Base-by-base conservation (phyloP, 495 filamentous ascomycete species). In the Xylaria cubensis region DNA sequence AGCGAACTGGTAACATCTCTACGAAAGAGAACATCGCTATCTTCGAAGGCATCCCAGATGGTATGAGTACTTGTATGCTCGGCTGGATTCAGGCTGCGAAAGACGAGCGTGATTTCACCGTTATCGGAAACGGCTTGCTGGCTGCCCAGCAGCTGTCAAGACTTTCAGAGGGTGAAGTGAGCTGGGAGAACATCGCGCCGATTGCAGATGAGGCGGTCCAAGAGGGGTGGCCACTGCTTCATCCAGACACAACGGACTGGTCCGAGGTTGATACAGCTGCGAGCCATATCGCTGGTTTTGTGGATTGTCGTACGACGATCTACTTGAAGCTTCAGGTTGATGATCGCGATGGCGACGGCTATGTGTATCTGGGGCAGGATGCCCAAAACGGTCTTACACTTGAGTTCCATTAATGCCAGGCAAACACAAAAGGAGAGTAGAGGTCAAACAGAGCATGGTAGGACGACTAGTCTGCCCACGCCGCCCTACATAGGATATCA, bases 21-120 rank as follows among this genome's bases (percentile, higher is more conserved):
- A 69, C 73, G 21, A 61, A 79, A 6, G 81, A 83, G 74, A 82
- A 83, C 39, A 70, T 77, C 13, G 71, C 78, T 59, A 70, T 79
- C 21, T 79, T 84, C 69, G 46, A 71, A 32, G 78, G 79, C 9
- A 68, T 77, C 64, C 81, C 82, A 44, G 72, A 77, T 0, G 72
- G 68, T n/a, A 71, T 79, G 0, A 74, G 75, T 32, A 75, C 75
- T 48, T 78, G 80, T 67, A 72, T 63, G n/a, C 72, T 84, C 15
- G 74, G 73, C 39, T 82, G 81, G 82, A 72, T 65, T 24, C 79
- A 80, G 64, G 80, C 77, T 2, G 75, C 71, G 7, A 70, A 59
- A 21, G 59, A 71, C n/a, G 72, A 77, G 77, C 80, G 79, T 19
- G 26, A 72, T 46, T 81, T 83, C 72, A 73, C 73, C 34, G 76